Evolutionary conservation across 495 filamentous ascomycete genomes (phyloP).

Genomic region (Zalerion maritima): DNA sequence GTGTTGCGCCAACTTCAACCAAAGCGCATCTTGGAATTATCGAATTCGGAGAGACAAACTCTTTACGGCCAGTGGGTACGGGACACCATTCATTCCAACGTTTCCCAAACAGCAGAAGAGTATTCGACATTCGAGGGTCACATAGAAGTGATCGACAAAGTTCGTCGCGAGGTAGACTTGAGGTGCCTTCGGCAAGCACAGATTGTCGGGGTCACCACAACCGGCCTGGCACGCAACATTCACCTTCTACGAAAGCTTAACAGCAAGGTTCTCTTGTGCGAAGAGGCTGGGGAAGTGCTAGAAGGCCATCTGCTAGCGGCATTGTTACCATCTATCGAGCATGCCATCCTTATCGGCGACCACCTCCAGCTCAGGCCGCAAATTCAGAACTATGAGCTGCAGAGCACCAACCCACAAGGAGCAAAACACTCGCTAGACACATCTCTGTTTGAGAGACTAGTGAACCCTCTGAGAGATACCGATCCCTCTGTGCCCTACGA

Average conservation of each 20-base stretch:
- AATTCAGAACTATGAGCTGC: conserved; percentile 49
- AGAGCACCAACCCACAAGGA: conserved; percentile 40
- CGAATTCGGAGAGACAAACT: conserved; percentile 13
- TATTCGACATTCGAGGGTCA: conserved; percentile 16
- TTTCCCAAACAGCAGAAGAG: conserved; percentile 16
- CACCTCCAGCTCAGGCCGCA: conserved; percentile 59
- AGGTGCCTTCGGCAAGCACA: conserved; percentile 38
- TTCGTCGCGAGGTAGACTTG: conserved; percentile 33
- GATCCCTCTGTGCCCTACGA: conserved; percentile 35
- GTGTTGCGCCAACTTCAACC: too few relatives aligned
- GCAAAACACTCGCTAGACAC: conserved; percentile 45
- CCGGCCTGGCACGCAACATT: conserved; percentile 53
- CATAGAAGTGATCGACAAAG: conserved; percentile 21
- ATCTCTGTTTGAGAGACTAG: conserved; percentile 56
- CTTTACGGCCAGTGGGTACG: conserved; percentile 32
- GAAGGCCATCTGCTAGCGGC: conserved; percentile 57
- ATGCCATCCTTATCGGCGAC: conserved; percentile 64
- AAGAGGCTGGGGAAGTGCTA: conserved; percentile 68
- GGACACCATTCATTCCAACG: conserved; percentile 22
- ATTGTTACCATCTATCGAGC: conserved; percentile 54
- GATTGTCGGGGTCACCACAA: conserved; percentile 65
- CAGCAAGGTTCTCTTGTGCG: conserved; percentile 56
- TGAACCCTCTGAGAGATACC: conserved; percentile 22
- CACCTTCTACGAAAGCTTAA: conserved; percentile 42
- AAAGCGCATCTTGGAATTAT: conserved; percentile 12